Evolutionary conservation across 163 green algal species (phyloP).

Genomic region (Volvox carteri): DNA sequence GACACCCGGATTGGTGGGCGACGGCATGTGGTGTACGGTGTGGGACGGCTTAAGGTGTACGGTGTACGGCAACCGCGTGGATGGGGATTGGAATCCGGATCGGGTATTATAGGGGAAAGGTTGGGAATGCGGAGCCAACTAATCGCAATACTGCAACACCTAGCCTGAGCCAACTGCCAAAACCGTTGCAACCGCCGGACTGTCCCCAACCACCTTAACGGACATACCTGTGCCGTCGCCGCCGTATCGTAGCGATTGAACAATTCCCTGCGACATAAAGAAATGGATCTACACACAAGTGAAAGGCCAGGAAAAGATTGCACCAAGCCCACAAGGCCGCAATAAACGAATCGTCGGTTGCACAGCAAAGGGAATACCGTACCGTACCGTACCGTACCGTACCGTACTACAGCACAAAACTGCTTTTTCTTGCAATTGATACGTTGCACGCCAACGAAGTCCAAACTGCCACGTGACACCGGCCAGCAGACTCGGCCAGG

Average conservation of each 20-base stretch:
- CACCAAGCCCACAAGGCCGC: background rate
- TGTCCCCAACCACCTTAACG: background rate
- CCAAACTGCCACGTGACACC: too few species aligned
- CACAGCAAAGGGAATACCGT: background rate
- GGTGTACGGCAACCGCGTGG: background rate
- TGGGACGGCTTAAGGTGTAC: too few species aligned
- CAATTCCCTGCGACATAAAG: constrained; percentile 1
- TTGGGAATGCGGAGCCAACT: background rate
- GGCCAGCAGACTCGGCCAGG: too few species aligned
- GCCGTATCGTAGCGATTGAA: constrained; percentile 42
- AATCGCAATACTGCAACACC: background rate
- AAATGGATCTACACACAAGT: background rate
- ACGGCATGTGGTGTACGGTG: too few species aligned
- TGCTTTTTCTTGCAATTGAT: background rate
- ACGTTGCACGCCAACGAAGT: too few species aligned
- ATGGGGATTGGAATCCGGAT: background rate
- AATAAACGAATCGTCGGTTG: background rate
- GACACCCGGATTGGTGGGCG: too few species aligned
- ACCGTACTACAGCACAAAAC: background rate
- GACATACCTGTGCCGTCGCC: background rate
- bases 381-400: background rate
- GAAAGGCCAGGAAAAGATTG: background rate
- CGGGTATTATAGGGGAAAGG: background rate
- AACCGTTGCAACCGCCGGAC: too few species aligned
- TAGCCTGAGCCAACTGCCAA: too few species aligned